phyloP scores from a whole-genome alignment of 2,329 filamentous ascomycete genomes.

The Botryotinia convoluta region DNA sequence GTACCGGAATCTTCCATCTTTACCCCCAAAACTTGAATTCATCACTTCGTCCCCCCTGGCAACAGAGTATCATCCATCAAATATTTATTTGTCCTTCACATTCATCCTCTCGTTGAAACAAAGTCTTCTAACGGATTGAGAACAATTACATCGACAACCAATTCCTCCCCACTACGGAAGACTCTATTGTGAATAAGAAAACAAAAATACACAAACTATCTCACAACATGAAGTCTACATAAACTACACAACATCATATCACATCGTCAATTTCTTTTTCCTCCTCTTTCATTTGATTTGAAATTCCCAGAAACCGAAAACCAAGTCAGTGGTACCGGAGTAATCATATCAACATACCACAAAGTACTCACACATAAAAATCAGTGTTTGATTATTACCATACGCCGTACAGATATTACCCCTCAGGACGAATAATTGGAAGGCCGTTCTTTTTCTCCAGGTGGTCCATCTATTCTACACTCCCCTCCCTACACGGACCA shows the following conservation, averaged over 20 bases:
- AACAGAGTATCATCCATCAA: slow-evolving; percentile 18
- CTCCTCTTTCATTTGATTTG: slow-evolving; percentile 7
- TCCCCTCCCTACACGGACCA: slow-evolving; percentile 3
- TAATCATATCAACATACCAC: background rate
- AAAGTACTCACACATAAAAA: background rate
- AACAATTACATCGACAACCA: background rate
- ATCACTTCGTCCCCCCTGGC: slow-evolving; percentile 2
- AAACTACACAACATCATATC: slow-evolving; percentile 14
- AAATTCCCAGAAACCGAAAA: slow-evolving; percentile 7
- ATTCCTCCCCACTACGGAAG: background rate
- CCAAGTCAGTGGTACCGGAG: slow-evolving; percentile 17
- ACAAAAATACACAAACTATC: background rate
- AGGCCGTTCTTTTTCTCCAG: background rate
- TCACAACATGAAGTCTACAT: slow-evolving; percentile 11
- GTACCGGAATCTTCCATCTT: slow-evolving; percentile 5
- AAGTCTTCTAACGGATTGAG: background rate
- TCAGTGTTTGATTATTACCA: background rate
- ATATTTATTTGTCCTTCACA: slow-evolving; percentile 3
- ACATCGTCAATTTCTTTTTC: background rate
- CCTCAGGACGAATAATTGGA: background rate
- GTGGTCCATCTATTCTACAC: background rate
- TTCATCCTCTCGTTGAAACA: background rate
- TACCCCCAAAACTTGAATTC: background rate
- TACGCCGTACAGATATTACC: background rate
- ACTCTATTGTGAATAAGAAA: background rate